Conservation (phyloP, 805 yeast species). For the Schizosaccharomyces japonicus region DNA sequence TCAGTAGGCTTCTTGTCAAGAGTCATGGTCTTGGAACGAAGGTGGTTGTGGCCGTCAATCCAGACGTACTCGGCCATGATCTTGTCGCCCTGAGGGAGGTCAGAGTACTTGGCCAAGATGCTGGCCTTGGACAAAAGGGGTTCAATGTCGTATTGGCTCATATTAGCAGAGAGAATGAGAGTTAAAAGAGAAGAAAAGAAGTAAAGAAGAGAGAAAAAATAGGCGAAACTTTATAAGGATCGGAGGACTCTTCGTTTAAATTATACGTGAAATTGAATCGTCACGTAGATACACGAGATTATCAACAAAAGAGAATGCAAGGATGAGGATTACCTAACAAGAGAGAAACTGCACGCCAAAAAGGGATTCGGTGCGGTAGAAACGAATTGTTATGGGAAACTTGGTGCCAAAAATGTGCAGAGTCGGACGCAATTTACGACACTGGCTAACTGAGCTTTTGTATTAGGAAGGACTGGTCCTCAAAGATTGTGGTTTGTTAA, state of each 20-base stretch:
- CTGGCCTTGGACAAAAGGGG: slow-evolving; percentile 2
- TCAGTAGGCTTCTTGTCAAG: slow-evolving; percentile 40
- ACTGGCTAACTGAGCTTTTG: no score
- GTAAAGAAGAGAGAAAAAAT: not conserved
- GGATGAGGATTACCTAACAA: no score
- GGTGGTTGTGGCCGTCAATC: slow-evolving; percentile 79
- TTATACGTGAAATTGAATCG: no score
- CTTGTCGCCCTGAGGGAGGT: slow-evolving; percentile 62
- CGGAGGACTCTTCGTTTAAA: not conserved
- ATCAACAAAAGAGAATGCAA: no score
- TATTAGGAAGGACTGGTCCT: no score
- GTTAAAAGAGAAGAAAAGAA: not conserved
- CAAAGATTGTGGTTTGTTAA: no score
- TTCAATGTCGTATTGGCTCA: slow-evolving; percentile 3
- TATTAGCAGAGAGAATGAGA: not conserved
- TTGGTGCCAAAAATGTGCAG: no score
- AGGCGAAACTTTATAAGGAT: not conserved
- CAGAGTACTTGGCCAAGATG: slow-evolving; percentile 34
- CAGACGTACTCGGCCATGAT: slow-evolving; percentile 92
- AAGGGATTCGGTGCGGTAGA: no score
- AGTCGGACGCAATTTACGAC: no score
- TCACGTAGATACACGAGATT: no score
- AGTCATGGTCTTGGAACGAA: slow-evolving; percentile 86
- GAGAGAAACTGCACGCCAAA: no score
- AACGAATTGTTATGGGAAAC: no score